phyloP scores from a whole-genome alignment of 305 asterid species.

The Fraxinus paxiana region DNA sequence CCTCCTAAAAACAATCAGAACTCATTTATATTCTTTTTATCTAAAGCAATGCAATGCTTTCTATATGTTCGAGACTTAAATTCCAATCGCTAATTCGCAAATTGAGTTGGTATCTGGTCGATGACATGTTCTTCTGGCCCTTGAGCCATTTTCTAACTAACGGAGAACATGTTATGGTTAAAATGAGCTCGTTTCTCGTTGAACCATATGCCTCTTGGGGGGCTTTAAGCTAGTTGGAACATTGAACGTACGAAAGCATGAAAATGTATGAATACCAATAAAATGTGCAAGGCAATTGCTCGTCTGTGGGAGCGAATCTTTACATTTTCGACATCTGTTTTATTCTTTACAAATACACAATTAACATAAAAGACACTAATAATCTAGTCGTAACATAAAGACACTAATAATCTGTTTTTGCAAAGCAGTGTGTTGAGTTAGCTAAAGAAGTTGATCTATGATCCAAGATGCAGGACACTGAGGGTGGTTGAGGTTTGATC shows the following conservation, averaged over 20 bases:
- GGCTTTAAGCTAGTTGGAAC: not conserved
- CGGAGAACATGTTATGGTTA: not conserved
- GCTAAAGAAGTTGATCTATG: conserved; percentile 69
- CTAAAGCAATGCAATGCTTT: not conserved
- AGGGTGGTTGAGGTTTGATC: conserved; percentile 14
- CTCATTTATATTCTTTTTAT: not conserved
- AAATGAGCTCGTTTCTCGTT: not conserved
- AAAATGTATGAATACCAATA: not conserved
- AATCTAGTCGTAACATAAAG: not conserved
- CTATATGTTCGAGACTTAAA: not conserved
- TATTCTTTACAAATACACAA: not conserved
- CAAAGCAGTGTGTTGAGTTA: conserved; percentile 56
- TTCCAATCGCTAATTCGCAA: not conserved
- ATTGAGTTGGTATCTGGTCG: not conserved
- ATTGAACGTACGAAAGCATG: not conserved
- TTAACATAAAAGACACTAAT: not conserved
- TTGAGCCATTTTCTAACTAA: not conserved
- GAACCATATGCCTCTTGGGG: not conserved
- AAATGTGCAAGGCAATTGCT: not conserved
- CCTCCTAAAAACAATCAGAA: not conserved
- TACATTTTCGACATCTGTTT: not conserved
- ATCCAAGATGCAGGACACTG: conserved; percentile 83
- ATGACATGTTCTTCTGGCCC: not conserved
- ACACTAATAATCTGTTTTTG: conserved; percentile 10
- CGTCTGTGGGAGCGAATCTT: not conserved